A percentile compares a stretch with the other conserved stretches of the same genome.
These are phyloP conservation scores for Xylaria scruposa DNA, from an alignment of 495 filamentous ascomycete genomes.

Conservation along the genomic window DNA sequence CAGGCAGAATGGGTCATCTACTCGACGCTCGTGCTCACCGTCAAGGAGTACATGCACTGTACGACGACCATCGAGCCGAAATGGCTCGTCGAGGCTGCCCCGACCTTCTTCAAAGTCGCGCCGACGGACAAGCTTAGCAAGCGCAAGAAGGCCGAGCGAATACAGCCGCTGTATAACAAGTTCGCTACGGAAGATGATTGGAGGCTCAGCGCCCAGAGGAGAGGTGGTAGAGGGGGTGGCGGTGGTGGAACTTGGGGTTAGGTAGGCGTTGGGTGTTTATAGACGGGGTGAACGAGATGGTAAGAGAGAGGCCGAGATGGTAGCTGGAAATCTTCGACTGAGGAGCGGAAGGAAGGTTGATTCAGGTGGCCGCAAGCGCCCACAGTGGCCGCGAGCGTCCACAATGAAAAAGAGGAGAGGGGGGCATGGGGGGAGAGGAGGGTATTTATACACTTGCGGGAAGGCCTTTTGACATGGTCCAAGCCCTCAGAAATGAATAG, in stretches of 20 bases:
- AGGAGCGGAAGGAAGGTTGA: no score
- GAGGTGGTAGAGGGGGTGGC: slow-evolving; percentile 86
- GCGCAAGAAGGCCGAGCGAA: slow-evolving; percentile 90
- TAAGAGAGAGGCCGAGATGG: no score
- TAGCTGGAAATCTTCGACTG: no score
- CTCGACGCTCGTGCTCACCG: slow-evolving; percentile 85
- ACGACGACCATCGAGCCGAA: slow-evolving; percentile 94
- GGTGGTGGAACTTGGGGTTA: slow-evolving; percentile 93
- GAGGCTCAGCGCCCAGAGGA: slow-evolving; percentile 87
- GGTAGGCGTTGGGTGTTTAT: neutral
- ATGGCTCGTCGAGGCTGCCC: slow-evolving; percentile 87
- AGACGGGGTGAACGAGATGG: no score
- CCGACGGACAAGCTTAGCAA: slow-evolving; percentile 87
- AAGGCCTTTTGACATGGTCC: no score
- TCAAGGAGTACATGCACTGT: slow-evolving; percentile 97
- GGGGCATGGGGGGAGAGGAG: no score
- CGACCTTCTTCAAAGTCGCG: slow-evolving; percentile 98
- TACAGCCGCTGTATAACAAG: slow-evolving; percentile 92
- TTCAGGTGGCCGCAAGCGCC: no score
- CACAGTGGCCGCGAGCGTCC: no score
- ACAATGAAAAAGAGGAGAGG: no score
- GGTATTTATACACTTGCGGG: no score
- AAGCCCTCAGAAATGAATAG: no score
- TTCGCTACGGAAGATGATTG: slow-evolving; percentile 89
- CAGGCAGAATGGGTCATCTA: slow-evolving; percentile 96